These are phyloP conservation scores for Naumovozyma baii DNA, from an alignment of 805 yeast genomes.

Conservation along the genomic window DNA sequence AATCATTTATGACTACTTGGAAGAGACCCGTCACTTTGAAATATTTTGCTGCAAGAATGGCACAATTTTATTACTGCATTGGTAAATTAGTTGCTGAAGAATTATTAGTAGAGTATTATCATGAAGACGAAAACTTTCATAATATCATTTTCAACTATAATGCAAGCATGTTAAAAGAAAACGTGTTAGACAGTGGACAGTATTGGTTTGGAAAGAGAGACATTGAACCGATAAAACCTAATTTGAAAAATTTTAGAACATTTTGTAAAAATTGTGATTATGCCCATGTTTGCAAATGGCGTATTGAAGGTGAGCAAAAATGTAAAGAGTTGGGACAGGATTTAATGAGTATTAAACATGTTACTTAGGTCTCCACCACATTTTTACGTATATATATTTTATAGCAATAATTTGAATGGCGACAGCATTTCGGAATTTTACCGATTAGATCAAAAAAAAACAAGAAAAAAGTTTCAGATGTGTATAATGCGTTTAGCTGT, in stretches of 20 bases:
- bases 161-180: conserved; percentile 20
- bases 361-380: background rate
- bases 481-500: too few species aligned
- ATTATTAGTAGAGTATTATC: conserved; percentile 45
- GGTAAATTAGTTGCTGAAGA: conserved; percentile 30
- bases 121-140: conserved; percentile 35
- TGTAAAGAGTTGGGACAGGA: conserved; percentile 11
- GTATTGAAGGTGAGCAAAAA: conserved; percentile 13
- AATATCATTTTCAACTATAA: conserved; percentile 35
- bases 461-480: too few species aligned
- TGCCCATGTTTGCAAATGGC: conserved; percentile 36
- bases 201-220: conserved; percentile 53
- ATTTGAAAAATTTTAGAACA: conserved; percentile 26
- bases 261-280: conserved; percentile 52
- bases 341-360: background rate
- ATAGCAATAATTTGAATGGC: too few species aligned
- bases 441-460: too few species aligned
- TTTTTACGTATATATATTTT: too few species aligned
- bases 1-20: conserved; percentile 38
- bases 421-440: too few species aligned
- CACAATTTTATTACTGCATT: conserved; percentile 33
- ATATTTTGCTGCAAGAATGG: conserved; percentile 45
- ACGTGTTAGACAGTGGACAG: conserved; percentile 30
- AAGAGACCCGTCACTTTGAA: conserved; percentile 44
- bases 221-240: conserved; percentile 37